Percentiles rank a stretch among this genome's conserved stretches.
Evolutionary conservation across 306 rosid genomes (phyloP).

Genomic region (Quercus aquifolioides): DNA sequence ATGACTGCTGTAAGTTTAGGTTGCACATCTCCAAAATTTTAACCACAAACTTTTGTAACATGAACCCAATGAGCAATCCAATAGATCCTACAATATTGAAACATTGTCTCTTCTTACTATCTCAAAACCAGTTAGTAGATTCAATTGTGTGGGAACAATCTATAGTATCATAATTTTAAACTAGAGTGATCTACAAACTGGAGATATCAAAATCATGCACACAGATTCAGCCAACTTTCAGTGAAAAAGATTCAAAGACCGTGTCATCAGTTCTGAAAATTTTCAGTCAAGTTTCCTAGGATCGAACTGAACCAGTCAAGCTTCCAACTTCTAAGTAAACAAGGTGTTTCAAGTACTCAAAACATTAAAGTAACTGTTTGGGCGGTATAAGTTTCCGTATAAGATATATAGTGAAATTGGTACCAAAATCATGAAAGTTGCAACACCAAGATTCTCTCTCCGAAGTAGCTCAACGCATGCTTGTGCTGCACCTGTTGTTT

Average conservation of each 20-base stretch:
- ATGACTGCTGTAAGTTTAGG: neutral
- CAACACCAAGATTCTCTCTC: conserved; percentile 84
- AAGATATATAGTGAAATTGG: neutral
- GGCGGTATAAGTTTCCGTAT: neutral
- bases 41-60: neutral
- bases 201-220: neutral
- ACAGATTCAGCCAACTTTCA: neutral
- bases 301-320: conserved; percentile 5
- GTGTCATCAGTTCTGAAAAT: neutral
- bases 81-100: neutral
- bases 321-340: neutral
- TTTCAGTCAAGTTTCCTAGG: conserved; percentile 3
- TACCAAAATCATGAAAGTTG: conserved; percentile 98
- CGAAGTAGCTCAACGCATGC: conserved; percentile 89
- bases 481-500: conserved; percentile 89
- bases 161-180: neutral
- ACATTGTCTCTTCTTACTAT: neutral
- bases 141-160: conserved; percentile 9
- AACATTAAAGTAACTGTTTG: conserved; percentile 1
- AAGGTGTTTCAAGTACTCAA: conserved; percentile 7
- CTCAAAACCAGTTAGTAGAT: neutral
- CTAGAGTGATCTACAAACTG: neutral
- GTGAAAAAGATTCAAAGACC: neutral
- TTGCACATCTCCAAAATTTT: neutral
- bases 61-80: conserved; percentile 5